These are phyloP conservation scores for Acacia acuminata DNA, from an alignment of 306 rosid species.

Conservation along the genomic window DNA sequence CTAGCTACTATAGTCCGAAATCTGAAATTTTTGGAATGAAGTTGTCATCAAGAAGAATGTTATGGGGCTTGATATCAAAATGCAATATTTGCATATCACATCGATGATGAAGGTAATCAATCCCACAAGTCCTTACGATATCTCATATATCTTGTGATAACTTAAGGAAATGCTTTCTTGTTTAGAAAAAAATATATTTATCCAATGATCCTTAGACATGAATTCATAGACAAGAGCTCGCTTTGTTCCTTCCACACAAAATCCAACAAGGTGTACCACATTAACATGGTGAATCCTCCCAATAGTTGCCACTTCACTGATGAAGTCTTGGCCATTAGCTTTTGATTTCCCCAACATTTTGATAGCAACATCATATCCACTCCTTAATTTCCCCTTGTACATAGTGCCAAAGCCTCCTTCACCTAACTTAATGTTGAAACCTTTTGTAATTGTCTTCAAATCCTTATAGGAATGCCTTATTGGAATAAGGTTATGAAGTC, in stretches of 20 bases:
- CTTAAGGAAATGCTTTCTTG: background rate
- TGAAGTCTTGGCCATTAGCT: no score
- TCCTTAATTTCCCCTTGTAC: no score
- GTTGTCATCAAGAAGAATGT: background rate
- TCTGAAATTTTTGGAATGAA: background rate
- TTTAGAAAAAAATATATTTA: background rate
- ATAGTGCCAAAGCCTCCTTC: no score
- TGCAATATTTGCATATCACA: background rate
- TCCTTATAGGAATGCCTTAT: background rate
- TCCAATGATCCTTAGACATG: background rate
- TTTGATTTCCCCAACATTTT: no score
- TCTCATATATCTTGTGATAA: background rate
- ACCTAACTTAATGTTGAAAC: no score
- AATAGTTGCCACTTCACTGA: background rate
- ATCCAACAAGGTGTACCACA: no score
- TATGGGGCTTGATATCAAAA: background rate
- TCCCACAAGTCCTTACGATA: background rate
- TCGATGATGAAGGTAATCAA: background rate
- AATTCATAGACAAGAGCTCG: background rate
- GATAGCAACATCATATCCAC: no score
- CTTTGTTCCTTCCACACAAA: no score
- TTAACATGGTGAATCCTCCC: no score
- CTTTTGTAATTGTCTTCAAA: no score
- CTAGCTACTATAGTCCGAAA: background rate
- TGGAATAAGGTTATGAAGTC: background rate